Evolutionary conservation across 108 stramenopile genomes (phyloP), one percentile per base, ranked within the genome.

Genomic region (Heterococcus sp.): DNA sequence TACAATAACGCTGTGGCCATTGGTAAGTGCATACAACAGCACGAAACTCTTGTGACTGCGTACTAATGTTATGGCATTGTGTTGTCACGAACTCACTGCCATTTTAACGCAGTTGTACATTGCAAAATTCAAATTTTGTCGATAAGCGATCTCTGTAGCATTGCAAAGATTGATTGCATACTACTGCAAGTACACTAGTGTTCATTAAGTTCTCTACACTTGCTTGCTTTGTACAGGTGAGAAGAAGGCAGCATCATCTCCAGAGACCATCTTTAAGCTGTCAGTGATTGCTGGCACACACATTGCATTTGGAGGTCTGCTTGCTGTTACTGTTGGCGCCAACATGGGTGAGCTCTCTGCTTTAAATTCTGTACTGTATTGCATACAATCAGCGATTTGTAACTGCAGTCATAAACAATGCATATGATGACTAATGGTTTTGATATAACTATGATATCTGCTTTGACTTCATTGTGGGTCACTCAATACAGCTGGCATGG

Each of bases 291-390:
- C 77, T 14, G 77, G 77, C 4, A 31, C 32, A 35, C 77, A 78
- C 39, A 78, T 78, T 37, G 77, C 36, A 28, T 78, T 78, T 37
- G 77, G 77, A n/a, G 70, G 36, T 34, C 40, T 78, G 31, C 70
- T 78, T 2, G 77, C 77, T 1, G 26, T 71, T 28, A 68, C 46
- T 8, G 46, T 78, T 36, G 77, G 77, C 30, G 77, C 38, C 1
- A 63, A 39, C 36, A 31, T 70, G 2, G 46, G 46, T 21, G 21
- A 58, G 46, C 21, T 21, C n/a, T n/a, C n/a, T n/a, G n/a, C n/a
- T n/a, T n/a, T n/a, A n/a, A n/a, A n/a, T n/a, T n/a, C n/a, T n/a
- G n/a, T n/a, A n/a, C n/a, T n/a, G n/a, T n/a, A n/a, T n/a, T n/a
- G n/a, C n/a, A n/a, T n/a, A n/a, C n/a, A n/a, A n/a, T n/a, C n/a